phyloP scores from a whole-genome alignment of 495 filamentous ascomycete genomes.

The Bryoglossum gracile region DNA sequence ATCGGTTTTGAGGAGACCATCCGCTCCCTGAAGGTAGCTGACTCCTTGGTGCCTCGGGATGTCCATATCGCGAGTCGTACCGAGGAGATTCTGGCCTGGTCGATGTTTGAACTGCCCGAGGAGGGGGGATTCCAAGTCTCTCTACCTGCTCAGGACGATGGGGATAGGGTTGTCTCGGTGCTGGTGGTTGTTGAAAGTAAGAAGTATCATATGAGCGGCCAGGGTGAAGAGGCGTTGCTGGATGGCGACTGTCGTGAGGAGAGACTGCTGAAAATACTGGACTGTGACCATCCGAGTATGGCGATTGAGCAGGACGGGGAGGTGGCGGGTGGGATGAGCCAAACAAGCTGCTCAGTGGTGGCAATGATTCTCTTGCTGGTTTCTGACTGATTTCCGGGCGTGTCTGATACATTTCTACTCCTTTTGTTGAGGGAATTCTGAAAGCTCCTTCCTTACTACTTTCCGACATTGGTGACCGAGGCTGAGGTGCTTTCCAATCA shows the following conservation, averaged over 20 bases:
- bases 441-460: conserved; percentile 4
- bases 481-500: conserved; percentile 10
- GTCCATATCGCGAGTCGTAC: conserved; percentile 17
- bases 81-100: conserved; percentile 22
- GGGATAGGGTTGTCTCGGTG: conserved; percentile 18
- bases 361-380: conserved; percentile 40
- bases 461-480: conserved; percentile 20
- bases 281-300: conserved; percentile 37
- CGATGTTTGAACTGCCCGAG: too few relatives aligned
- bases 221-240: conserved; percentile 19
- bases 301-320: conserved; percentile 32
- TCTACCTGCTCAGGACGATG: conserved; percentile 28
- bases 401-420: conserved; percentile 22
- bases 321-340: conserved; percentile 34
- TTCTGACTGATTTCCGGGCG: conserved; percentile 15
- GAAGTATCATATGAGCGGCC: conserved; percentile 33
- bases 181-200: conserved; percentile 32
- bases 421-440: conserved; percentile 8
- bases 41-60: conserved; percentile 6
- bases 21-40: conserved; percentile 8
- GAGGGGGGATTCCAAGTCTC: conserved; percentile 17
- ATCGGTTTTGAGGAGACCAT: conserved; percentile 19
- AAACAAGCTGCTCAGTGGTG: conserved; percentile 48
- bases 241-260: conserved; percentile 36
- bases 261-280: conserved; percentile 31